Evolutionary conservation across 371 early-diverging fungal species (phyloP), one percentile per base, ranked within the genome.

Genomic region (Apophysomyces sp.): DNA sequence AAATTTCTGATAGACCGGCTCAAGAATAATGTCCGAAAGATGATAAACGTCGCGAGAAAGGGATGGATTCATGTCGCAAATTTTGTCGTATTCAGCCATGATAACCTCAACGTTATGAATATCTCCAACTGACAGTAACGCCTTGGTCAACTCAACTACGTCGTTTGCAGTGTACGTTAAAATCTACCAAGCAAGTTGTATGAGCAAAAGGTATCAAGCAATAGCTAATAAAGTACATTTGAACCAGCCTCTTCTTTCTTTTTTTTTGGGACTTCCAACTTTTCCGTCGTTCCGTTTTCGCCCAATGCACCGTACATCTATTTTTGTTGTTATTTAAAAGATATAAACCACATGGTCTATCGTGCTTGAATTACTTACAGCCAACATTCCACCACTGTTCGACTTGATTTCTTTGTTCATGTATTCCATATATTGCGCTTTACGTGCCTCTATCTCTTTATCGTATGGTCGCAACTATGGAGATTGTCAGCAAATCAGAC

Each of bases 121-220:
- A 55, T 88, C 90, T 0, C 94, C 93, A 5, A 92, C 77, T 4
- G 85, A 80, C 0, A 92, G 37, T 9, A 92, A 72, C 5, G 91
- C 89, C 21, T 73, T 73, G 4, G 81, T 69, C 7, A 94, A 62
- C 8, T 84, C 84, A 18, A 87, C 84, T 31, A 90, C 84, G 63
- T 94, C 93, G 26, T 86, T 78, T 1, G 78, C 61, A 8, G 30
- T 31, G 26, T 73, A 71, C 11, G 40, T 7, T 18, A 21, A 9
- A 5, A 9, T 21, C 49, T 44, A 44, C n/a, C 5, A 21, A 44
- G n/a, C n/a, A n/a, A 21, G 7, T 2, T 7, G 21, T 3, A 44
- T 21, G 9, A 44, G 21, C 9, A 18, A 44, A 9, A 21, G 49
- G 11, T 44, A 21, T 18, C 9, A 44, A 4, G 1, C 32, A 5